Base-by-base conservation (phyloP, 2,329 filamentous ascomycete species). In the Fusarium nurragi region DNA sequence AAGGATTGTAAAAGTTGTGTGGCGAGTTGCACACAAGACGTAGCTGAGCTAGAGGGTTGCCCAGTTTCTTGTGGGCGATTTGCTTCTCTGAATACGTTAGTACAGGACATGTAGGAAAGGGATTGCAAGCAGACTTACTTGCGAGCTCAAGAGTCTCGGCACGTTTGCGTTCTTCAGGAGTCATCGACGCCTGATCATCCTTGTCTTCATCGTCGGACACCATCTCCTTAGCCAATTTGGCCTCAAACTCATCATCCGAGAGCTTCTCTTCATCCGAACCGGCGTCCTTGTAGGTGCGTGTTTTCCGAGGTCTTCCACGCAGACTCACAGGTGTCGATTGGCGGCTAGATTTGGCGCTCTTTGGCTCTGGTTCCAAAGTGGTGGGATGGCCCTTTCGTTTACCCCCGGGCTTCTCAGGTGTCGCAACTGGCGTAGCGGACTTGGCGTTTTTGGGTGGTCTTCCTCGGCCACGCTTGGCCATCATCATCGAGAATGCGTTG, bases 1-100 rank as follows among this genome's bases (percentile, higher is more conserved):
- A 98, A 0, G 95, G 94, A 74, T 93, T 96, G 78, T 97, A 98
- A 76, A 99, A 98, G 74, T 97, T 97, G 77, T 97, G 94, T 0
- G 95, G 95, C 1, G 89, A 92, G 76, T 99, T 97, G 77, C 95
- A 98, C 12, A 92, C 93, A 0, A 97, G 85, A 0, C 95, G 90
- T 5, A 97, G 86, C 75, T 99, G 95, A 83, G 97, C 93, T 19
- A 98, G 79, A 0, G 93, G 91, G 68, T 99, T 99, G 43, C 95
- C 94, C 2, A 98, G 83, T 73, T 97, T 97, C 80, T 98, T 98
- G 39, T 87, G 86, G 5, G 88, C 83, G n/a, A 98, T 92, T 75
- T 97, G 92, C 52, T 91, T 90, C 75, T 94, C 88, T 88, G 72
- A 13, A 18, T 5, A 9, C 0, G 26, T 63, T 72, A 80, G 77